Conservation (phyloP, 2,329 filamentous ascomycete species). For the Botrytis porri region DNA sequence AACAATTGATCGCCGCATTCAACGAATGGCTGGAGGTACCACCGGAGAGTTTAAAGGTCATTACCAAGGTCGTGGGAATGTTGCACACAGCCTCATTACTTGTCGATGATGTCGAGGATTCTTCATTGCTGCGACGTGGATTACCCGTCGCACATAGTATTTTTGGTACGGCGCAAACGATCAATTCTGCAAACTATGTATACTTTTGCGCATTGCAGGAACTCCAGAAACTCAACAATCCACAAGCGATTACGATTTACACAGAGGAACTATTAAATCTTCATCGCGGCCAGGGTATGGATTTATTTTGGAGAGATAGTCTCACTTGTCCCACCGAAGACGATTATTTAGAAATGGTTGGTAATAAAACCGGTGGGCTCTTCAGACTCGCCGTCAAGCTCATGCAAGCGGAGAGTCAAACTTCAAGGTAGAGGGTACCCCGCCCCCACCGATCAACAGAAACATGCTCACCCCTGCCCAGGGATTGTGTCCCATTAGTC, state of each 20-base stretch:
- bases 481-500: slow-evolving; percentile 78
- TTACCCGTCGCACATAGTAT: slow-evolving; percentile 80
- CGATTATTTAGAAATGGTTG: slow-evolving; percentile 92
- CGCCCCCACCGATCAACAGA: slow-evolving; percentile 5
- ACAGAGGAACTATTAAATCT: slow-evolving; percentile 81
- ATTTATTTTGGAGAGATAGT: slow-evolving; percentile 85
- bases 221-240: slow-evolving; percentile 67
- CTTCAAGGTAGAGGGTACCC: slow-evolving; percentile 41
- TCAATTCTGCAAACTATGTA: slow-evolving; percentile 87
- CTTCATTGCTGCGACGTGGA: slow-evolving; percentile 70
- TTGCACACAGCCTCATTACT: slow-evolving; percentile 80
- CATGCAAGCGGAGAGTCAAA: slow-evolving; percentile 72
- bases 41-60: slow-evolving; percentile 63
- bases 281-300: slow-evolving; percentile 86
- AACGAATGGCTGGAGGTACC: slow-evolving; percentile 78
- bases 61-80: slow-evolving; percentile 79
- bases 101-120: slow-evolving; percentile 86
- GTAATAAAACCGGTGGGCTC: slow-evolving; percentile 84
- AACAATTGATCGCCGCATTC: slow-evolving; percentile 76
- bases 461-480: slow-evolving; percentile 26
- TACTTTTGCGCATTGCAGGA: slow-evolving; percentile 80
- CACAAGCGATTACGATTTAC: slow-evolving; percentile 65
- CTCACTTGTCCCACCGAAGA: slow-evolving; percentile 81
- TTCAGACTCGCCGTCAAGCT: slow-evolving; percentile 83
- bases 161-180: slow-evolving; percentile 82